Evolutionary conservation across 2,329 filamentous ascomycete genomes (phyloP).

Genomic region (Fusarium sacchari): DNA sequence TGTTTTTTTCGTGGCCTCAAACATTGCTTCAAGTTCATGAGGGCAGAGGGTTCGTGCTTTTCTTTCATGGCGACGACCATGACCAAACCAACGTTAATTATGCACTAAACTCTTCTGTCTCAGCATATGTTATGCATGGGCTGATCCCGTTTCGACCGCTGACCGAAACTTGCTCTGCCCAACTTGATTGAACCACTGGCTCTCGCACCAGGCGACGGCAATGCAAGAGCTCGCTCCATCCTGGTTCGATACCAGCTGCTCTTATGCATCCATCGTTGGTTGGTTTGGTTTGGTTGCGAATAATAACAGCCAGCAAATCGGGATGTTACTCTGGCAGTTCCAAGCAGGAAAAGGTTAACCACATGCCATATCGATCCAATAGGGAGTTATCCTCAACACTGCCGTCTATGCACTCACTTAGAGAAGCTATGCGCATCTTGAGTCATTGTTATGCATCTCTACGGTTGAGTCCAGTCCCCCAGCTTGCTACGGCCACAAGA

Average conservation of each 20-base stretch:
- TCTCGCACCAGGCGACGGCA: constrained; percentile 25
- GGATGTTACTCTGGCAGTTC: constrained; percentile 28
- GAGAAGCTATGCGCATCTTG: constrained; percentile 18
- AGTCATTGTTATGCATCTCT: constrained; percentile 40
- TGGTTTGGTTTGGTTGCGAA: neutral
- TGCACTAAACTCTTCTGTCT: constrained; percentile 9
- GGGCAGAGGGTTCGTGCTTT: constrained; percentile 14
- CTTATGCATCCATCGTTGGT: constrained; percentile 28
- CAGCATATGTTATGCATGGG: constrained; percentile 43
- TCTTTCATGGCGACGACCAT: neutral
- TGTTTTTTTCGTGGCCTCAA: constrained; percentile 1
- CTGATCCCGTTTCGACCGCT: constrained; percentile 35
- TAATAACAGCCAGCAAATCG: constrained; percentile 33
- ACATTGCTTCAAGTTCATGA: constrained; percentile 32
- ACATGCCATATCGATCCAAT: constrained; percentile 32
- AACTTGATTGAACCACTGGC: constrained; percentile 36
- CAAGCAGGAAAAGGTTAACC: constrained; percentile 35
- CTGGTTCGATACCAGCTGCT: constrained; percentile 33
- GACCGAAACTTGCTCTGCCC: constrained; percentile 40
- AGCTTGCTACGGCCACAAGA: constrained; percentile 32
- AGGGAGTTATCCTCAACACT: constrained; percentile 33
- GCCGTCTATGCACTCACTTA: constrained; percentile 34
- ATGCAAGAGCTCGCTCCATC: constrained; percentile 19
- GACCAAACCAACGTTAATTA: neutral
- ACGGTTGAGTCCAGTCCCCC: constrained; percentile 6